These are phyloP conservation scores for Chlorella variabilis DNA, from an alignment of 163 green algal genomes.

Conservation along the genomic window DNA sequence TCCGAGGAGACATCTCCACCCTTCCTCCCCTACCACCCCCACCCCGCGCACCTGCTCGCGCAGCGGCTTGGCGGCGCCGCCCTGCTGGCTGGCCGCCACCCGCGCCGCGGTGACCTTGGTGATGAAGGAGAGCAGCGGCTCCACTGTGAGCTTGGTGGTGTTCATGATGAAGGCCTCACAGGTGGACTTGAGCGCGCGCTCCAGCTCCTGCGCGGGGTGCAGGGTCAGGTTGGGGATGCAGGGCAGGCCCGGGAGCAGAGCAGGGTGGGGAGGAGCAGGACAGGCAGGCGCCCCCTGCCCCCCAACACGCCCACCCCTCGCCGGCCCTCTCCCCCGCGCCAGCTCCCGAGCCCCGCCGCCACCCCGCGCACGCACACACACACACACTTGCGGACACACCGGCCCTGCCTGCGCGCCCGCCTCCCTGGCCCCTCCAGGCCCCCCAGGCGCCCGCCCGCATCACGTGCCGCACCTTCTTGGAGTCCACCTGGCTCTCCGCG, in stretches of 20 bases:
- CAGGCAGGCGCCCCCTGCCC: too few relatives aligned
- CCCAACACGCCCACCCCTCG: too few relatives aligned
- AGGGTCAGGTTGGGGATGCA: too few relatives aligned
- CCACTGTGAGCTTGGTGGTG: slow-evolving; percentile 89
- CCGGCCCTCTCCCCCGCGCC: too few relatives aligned
- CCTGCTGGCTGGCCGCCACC: slow-evolving; percentile 35
- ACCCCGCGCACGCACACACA: too few relatives aligned
- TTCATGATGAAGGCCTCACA: slow-evolving; percentile 97
- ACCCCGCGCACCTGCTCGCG: slow-evolving; percentile 71
- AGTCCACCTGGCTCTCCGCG: slow-evolving; percentile 72
- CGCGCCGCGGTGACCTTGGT: slow-evolving; percentile 91
- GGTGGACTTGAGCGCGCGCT: slow-evolving; percentile 91
- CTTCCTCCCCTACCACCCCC: background rate
- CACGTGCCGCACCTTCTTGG: slow-evolving; percentile 45
- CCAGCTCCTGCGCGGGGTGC: slow-evolving; percentile 87
- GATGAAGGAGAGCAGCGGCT: slow-evolving; percentile 97
- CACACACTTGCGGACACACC: background rate
- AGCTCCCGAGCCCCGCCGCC: too few relatives aligned
- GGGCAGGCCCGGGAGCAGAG: too few relatives aligned
- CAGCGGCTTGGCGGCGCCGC: slow-evolving; percentile 63
- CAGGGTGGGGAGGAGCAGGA: too few relatives aligned
- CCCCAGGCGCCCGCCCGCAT: background rate
- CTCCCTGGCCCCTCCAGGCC: too few relatives aligned
- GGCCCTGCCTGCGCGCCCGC: too few relatives aligned
- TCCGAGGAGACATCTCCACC: background rate